A percentile compares a stretch with the other conserved stretches of the same genome.
These are phyloP conservation scores for Cercospora brassicicola DNA, from an alignment of 2,329 filamentous ascomycete genomes.

Conservation along the genomic window DNA sequence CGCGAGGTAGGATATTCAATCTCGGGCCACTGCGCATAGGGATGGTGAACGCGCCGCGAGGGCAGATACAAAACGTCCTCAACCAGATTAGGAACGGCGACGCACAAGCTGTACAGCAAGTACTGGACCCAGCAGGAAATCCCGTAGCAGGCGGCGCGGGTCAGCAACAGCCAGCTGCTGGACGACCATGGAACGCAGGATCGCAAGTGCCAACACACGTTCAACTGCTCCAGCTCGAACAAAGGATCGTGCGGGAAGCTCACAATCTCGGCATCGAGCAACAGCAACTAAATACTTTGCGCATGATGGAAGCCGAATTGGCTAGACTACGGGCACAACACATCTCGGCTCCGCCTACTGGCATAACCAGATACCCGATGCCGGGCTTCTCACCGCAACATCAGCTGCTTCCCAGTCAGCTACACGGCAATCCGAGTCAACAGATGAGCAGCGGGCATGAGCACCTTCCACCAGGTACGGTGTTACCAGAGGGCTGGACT, in stretches of 20 bases:
- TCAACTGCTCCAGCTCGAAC: slow-evolving; percentile 66
- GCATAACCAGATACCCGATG: slow-evolving; percentile 17
- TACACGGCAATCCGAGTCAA: slow-evolving; percentile 31
- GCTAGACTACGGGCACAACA: slow-evolving; percentile 58
- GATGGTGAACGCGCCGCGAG: slow-evolving; percentile 60
- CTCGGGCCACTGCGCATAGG: slow-evolving; percentile 73
- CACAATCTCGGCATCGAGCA: slow-evolving; percentile 62
- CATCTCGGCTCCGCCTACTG: slow-evolving; percentile 26
- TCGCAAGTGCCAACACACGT: slow-evolving; percentile 50
- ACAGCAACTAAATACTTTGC: slow-evolving; percentile 68
- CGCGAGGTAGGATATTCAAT: slow-evolving; percentile 58
- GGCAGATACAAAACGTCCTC: slow-evolving; percentile 46
- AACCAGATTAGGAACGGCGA: slow-evolving; percentile 35
- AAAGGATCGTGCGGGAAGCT: slow-evolving; percentile 68
- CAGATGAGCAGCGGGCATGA: slow-evolving; percentile 46
- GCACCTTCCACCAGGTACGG: slow-evolving; percentile 53
- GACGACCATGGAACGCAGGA: background rate
- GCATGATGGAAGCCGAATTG: slow-evolving; percentile 67
- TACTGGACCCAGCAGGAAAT: slow-evolving; percentile 20
- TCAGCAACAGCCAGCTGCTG: slow-evolving; percentile 19
- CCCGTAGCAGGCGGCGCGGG: slow-evolving; percentile 43
- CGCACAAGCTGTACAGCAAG: slow-evolving; percentile 12
- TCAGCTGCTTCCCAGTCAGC: slow-evolving; percentile 18
- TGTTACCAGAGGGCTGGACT: slow-evolving; percentile 55
- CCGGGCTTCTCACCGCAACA: slow-evolving; percentile 15